A percentile compares a stretch with the other conserved stretches of the same genome.
These are phyloP conservation scores for Hippophae tibetana DNA, from an alignment of 306 rosid genomes.

Conservation along the genomic window DNA sequence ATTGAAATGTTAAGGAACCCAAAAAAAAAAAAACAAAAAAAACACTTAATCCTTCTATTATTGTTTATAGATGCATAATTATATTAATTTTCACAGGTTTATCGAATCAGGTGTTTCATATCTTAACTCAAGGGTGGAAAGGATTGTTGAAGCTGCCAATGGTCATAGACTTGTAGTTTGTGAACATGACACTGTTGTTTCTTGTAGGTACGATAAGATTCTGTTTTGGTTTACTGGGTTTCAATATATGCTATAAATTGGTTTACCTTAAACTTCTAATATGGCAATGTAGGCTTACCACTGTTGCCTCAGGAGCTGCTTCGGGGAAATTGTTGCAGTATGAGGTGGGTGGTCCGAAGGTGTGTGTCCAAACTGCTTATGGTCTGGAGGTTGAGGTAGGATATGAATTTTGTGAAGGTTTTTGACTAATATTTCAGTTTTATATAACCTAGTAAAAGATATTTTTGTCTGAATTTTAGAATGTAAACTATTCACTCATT, in stretches of 20 bases:
- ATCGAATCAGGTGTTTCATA: conserved; percentile 93
- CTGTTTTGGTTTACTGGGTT: not conserved
- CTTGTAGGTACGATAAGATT: conserved; percentile 48
- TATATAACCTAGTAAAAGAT: not conserved
- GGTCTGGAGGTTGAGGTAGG: conserved; percentile 99
- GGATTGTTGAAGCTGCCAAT: conserved; percentile 61
- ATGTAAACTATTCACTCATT: no score
- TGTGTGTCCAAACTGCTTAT: conserved; percentile 91
- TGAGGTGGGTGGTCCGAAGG: conserved; percentile 99
- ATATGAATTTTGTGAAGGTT: not conserved
- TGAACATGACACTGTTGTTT: conserved; percentile 47
- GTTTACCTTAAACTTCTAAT: conserved; percentile 38
- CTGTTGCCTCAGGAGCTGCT: conserved; percentile 99
- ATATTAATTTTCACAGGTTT: conserved; percentile 76
- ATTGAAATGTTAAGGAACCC: no score
- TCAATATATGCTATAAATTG: not conserved
- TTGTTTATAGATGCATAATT: conserved; percentile 29
- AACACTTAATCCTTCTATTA: not conserved
- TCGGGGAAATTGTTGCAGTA: conserved; percentile 93
- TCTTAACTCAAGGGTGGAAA: conserved; percentile 83
- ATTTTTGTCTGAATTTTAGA: not conserved
- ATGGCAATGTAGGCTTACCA: conserved; percentile 79
- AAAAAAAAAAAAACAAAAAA: no score
- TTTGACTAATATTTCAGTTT: not conserved
- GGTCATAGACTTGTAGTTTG: conserved; percentile 75